Base-by-base conservation (phyloP, 768 basidiomycete species). In the Amanita molliuscula region DNA sequence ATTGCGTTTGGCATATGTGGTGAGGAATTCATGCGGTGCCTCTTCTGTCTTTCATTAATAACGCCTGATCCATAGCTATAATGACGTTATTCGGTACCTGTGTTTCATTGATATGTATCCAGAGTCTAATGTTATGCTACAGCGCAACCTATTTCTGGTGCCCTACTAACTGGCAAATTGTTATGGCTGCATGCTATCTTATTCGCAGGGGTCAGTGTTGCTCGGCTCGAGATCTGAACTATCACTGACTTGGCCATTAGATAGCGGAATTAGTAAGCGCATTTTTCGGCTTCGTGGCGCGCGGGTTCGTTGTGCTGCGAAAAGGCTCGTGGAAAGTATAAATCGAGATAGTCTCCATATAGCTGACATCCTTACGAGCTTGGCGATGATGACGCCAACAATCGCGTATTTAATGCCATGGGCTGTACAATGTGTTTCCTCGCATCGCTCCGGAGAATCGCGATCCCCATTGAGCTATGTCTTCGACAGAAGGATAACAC, bases 121-220 rank as follows among this genome's bases (percentile, higher is more conserved):
- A n/a, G 41, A 20, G 21, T n/a, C 36, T 40, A 36, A 47, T 20
- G 46, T 35, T 18, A 2, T 26, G 15, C 9, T 25, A 4, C 46
- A 73, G 71, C 67, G 11, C 70, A 70, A 1, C 78, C 78, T 0
- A 73, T 79, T 54, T 65, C 70, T 18, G 78, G 78, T 6, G 75
- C 74, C 10, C 58, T 80, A 11, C 62, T 80, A 5, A 76, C 73
- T 1, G 59, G 59, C 8, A 52, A 67, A 1, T 72, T 69, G 45
- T 54, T 64, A 37, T 79, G 78, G 78, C 61, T 66, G 61, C 61
- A 63, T 26, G 49, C 42, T 21, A 34, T 44, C 33, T 26, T 50
- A 13, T 50, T 50, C 23, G 41, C 41, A 7, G 49, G 49, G 23
- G 49, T 50, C 28, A 36, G 49, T 50, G 23, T n/a, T n/a, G 16